Percentiles rank a stretch among this genome's conserved stretches.
These are phyloP conservation scores for Periconia sp. DNA, from an alignment of 2,329 filamentous ascomycete genomes.

Conservation along the genomic window DNA sequence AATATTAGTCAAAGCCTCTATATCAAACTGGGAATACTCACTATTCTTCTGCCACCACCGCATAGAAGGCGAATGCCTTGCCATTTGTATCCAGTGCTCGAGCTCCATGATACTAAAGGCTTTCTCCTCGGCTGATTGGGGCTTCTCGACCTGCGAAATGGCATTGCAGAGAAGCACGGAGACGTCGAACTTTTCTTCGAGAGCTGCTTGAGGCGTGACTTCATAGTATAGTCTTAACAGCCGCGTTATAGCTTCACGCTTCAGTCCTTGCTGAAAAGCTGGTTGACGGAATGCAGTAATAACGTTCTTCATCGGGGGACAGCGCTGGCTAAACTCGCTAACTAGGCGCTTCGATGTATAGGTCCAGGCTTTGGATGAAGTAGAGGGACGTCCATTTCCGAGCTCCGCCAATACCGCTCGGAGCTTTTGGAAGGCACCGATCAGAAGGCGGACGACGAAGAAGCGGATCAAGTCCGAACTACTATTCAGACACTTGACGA, in stretches of 20 bases:
- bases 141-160: constrained; percentile 64
- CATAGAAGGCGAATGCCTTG: constrained; percentile 81
- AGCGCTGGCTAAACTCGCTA: constrained; percentile 77
- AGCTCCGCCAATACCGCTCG: constrained; percentile 68
- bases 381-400: constrained; percentile 49
- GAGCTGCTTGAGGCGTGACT: constrained; percentile 76
- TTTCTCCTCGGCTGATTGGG: constrained; percentile 51
- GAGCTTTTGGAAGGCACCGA: constrained; percentile 80
- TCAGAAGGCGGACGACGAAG: constrained; percentile 81
- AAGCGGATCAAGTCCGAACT: constrained; percentile 81
- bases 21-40: constrained; percentile 23
- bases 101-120: constrained; percentile 74
- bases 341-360: constrained; percentile 71
- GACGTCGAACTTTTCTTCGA: constrained; percentile 87
- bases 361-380: constrained; percentile 63
- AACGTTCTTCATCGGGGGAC: constrained; percentile 82
- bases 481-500: constrained; percentile 79
- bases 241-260: constrained; percentile 78
- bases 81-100: constrained; percentile 80
- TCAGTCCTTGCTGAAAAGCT: constrained; percentile 69
- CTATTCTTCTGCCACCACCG: constrained; percentile 83
- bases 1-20: constrained; percentile 12
- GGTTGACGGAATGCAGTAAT: constrained; percentile 75
- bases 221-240: constrained; percentile 86
- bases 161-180: constrained; percentile 75